Conservation (phyloP, 2,329 filamentous ascomycete species). For the Cladosporium sp. region DNA sequence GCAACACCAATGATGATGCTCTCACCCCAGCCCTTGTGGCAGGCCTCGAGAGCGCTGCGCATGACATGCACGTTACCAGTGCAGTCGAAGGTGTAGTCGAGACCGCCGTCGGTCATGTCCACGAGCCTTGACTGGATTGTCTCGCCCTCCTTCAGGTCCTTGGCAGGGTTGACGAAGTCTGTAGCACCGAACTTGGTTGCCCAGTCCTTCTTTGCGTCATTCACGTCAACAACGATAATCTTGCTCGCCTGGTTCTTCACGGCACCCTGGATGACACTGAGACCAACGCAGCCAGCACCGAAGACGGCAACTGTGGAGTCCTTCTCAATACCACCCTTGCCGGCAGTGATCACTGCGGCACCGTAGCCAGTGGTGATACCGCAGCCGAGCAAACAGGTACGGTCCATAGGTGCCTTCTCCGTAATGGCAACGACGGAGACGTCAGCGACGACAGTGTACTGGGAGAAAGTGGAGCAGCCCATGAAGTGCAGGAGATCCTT, state of each 20-base stretch:
- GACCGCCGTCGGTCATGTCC: slow-evolving; percentile 96
- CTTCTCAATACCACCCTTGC: slow-evolving; percentile 64
- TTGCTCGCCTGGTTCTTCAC: slow-evolving; percentile 74
- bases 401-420: slow-evolving; percentile 86
- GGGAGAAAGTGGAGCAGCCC: slow-evolving; percentile 97
- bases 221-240: slow-evolving; percentile 78
- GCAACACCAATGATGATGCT: slow-evolving; percentile 97
- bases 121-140: slow-evolving; percentile 87
- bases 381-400: slow-evolving; percentile 91
- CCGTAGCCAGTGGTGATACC: slow-evolving; percentile 99
- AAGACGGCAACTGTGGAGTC: slow-evolving; percentile 89
- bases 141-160: slow-evolving; percentile 57
- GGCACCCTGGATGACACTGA: slow-evolving; percentile 91
- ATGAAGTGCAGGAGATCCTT: slow-evolving; percentile 97
- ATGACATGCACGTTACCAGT: slow-evolving; percentile 96
- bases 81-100: slow-evolving; percentile 99
- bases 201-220: slow-evolving; percentile 89
- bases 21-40: slow-evolving; percentile 99
- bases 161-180: slow-evolving; percentile 89
- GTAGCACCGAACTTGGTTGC: slow-evolving; percentile 91
- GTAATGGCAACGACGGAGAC: slow-evolving; percentile 96
- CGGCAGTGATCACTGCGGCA: slow-evolving; percentile 87
- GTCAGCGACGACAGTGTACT: slow-evolving; percentile 97
- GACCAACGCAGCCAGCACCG: slow-evolving; percentile 90
- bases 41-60: slow-evolving; percentile 91